Evolutionary conservation across 1,139 yeast species (phyloP).

Genomic region (Kodamaea ohmeri): DNA sequence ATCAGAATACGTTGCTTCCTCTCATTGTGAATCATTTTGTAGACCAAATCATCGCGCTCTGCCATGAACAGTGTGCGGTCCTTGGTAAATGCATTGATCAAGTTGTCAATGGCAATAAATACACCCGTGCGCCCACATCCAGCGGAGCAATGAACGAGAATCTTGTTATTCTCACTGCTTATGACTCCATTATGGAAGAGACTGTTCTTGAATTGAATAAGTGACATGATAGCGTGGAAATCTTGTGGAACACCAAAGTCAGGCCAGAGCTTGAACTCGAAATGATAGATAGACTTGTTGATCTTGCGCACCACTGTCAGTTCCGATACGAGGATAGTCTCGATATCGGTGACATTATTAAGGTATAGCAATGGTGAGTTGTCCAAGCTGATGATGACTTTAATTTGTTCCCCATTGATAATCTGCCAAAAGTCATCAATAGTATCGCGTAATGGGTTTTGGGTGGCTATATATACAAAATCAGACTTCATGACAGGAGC

Average conservation of each 20-base stretch:
- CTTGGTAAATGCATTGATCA: slow-evolving; percentile 14
- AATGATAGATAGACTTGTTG: slow-evolving; percentile 47
- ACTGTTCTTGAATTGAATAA: slow-evolving; percentile 50
- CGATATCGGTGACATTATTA: slow-evolving; percentile 10
- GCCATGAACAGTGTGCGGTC: slow-evolving; percentile 10
- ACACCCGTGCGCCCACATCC: slow-evolving; percentile 22
- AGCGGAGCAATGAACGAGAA: slow-evolving; percentile 28
- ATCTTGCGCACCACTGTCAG: slow-evolving; percentile 23
- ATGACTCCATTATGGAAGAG: slow-evolving; percentile 24
- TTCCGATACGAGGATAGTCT: slow-evolving; percentile 9
- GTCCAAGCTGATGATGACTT: slow-evolving; percentile 69
- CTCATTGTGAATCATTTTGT: slow-evolving; percentile 40
- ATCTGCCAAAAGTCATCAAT: slow-evolving; percentile 45
- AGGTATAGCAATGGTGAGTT: slow-evolving; percentile 25
- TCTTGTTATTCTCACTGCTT: slow-evolving; percentile 16
- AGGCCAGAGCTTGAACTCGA: slow-evolving; percentile 78
- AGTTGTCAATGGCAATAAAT: slow-evolving; percentile 19
- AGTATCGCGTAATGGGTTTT: slow-evolving; percentile 41
- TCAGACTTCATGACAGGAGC: slow-evolving; percentile 10
- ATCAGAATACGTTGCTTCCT: slow-evolving; percentile 44
- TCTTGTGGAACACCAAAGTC: slow-evolving; percentile 71
- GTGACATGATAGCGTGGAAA: slow-evolving; percentile 49
- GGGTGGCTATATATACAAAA: slow-evolving; percentile 42
- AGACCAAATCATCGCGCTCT: slow-evolving; percentile 21
- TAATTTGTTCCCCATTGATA: slow-evolving; percentile 53